A percentile compares a stretch with the other conserved stretches of the same genome.
Evolutionary conservation across 2,329 filamentous ascomycete genomes (phyloP).

Genomic region (Penicillium brasilianum): DNA sequence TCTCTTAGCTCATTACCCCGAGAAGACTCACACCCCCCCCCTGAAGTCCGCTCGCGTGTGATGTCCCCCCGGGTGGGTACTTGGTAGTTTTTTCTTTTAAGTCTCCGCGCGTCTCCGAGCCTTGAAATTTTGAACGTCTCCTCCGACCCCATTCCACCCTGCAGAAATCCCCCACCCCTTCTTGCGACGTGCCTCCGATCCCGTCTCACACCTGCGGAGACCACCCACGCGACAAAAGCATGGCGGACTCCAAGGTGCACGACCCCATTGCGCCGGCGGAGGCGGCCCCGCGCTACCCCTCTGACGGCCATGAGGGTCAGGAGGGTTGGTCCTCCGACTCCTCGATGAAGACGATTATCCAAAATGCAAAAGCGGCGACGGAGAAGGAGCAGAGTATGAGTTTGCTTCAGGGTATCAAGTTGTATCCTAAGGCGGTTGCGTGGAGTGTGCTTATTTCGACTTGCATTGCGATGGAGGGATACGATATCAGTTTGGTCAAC

Average conservation of each 20-base stretch:
- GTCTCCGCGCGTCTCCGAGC: slow-evolving; percentile 27
- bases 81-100: slow-evolving; percentile 21
- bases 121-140: slow-evolving; percentile 8
- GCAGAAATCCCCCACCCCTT: background rate
- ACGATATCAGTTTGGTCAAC: slow-evolving; percentile 79
- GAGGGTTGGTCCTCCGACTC: slow-evolving; percentile 29
- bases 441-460: slow-evolving; percentile 90
- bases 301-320: slow-evolving; percentile 18
- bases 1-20: background rate
- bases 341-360: slow-evolving; percentile 42
- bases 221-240: slow-evolving; percentile 17
- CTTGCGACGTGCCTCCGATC: background rate
- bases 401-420: slow-evolving; percentile 73
- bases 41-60: slow-evolving; percentile 24
- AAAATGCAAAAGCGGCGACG: slow-evolving; percentile 50
- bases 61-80: slow-evolving; percentile 31
- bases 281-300: slow-evolving; percentile 18
- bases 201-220: slow-evolving; percentile 13
- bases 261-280: slow-evolving; percentile 36
- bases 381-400: slow-evolving; percentile 67
- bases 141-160: background rate
- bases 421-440: slow-evolving; percentile 84
- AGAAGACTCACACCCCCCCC: background rate
- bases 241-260: slow-evolving; percentile 38
- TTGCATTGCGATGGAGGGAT: slow-evolving; percentile 90